These are phyloP conservation scores for Aspergillus awamori DNA, from an alignment of 2,329 filamentous ascomycete species.

Conservation along the genomic window DNA sequence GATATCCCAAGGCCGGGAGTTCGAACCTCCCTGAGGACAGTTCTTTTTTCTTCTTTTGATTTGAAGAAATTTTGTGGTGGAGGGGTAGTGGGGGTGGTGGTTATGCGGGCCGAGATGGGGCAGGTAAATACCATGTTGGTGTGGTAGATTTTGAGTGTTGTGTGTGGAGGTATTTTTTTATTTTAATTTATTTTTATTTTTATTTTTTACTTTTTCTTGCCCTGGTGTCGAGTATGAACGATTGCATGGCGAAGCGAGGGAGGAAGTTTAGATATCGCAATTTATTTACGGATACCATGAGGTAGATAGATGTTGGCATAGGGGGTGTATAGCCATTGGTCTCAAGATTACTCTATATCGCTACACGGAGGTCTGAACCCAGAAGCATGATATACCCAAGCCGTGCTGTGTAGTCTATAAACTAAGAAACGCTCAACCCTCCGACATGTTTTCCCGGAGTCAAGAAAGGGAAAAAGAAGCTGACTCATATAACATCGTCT, in stretches of 20 bases:
- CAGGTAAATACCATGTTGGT: too few species aligned
- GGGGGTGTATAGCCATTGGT: background rate
- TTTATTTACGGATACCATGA: too few species aligned
- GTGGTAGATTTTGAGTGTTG: too few species aligned
- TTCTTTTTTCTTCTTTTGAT: background rate
- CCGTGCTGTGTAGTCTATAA: slow-evolving; percentile 28
- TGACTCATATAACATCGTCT: slow-evolving; percentile 17
- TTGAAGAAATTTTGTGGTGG: background rate
- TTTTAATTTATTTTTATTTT: too few species aligned
- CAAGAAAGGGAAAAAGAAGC: slow-evolving; percentile 14
- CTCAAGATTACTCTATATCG: background rate
- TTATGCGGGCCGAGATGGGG: background rate
- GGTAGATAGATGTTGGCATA: too few species aligned
- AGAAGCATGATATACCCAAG: slow-evolving; percentile 21
- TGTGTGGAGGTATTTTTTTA: too few species aligned
- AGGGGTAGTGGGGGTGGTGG: background rate
- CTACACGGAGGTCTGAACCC: too few species aligned
- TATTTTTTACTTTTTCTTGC: too few species aligned
- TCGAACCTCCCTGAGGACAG: slow-evolving; percentile 4
- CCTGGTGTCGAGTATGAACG: too few species aligned
- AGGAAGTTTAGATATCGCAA: too few species aligned
- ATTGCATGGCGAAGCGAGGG: too few species aligned
- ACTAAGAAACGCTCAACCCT: slow-evolving; percentile 20
- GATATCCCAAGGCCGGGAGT: slow-evolving; percentile 7
- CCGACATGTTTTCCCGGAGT: slow-evolving; percentile 14